A percentile compares a stretch with the other conserved stretches of the same genome.
These are phyloP conservation scores for Neoscytalidium dimidiatum DNA, from an alignment of 2,329 filamentous ascomycete genomes.

Conservation along the genomic window DNA sequence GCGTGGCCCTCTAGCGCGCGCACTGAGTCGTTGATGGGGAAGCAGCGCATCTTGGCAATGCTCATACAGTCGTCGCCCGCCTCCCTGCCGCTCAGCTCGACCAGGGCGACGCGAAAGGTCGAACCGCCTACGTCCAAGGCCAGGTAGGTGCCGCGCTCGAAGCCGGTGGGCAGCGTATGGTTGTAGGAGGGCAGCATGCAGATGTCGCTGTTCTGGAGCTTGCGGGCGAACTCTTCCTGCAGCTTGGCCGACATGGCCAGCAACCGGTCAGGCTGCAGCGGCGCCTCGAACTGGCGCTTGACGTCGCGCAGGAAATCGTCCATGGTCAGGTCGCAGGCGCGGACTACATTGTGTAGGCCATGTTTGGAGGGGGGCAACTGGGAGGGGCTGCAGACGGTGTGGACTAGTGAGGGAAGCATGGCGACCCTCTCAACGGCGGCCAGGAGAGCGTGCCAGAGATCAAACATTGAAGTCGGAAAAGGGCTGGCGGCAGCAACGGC, in stretches of 20 bases:
- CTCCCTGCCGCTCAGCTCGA: constrained; percentile 55
- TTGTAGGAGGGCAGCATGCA: constrained; percentile 69
- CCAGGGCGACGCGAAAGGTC: constrained; percentile 63
- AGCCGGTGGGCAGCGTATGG: constrained; percentile 60
- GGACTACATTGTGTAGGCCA: constrained; percentile 39
- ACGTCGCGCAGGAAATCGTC: constrained; percentile 50
- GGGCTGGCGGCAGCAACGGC: neutral
- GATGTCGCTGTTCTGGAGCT: constrained; percentile 57
- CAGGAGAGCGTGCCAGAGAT: neutral
- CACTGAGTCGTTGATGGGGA: constrained; percentile 58
- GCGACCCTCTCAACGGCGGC: neutral
- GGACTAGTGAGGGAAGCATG: constrained; percentile 43
- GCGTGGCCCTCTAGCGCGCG: constrained; percentile 56
- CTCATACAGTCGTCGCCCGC: constrained; percentile 45
- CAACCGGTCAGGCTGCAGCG: constrained; percentile 43
- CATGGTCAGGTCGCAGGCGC: constrained; percentile 47
- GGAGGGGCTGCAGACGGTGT: constrained; percentile 34
- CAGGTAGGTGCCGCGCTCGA: constrained; percentile 61
- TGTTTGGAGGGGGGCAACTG: constrained; percentile 31
- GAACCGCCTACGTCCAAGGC: constrained; percentile 68
- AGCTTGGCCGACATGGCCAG: constrained; percentile 47
- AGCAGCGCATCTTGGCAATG: constrained; percentile 57
- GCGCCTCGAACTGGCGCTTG: constrained; percentile 45
- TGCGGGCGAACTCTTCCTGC: constrained; percentile 55
- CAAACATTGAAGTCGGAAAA: neutral